Evolutionary conservation across 768 basidiomycete genomes (phyloP).

Genomic region (Leccinum olivaceopallidum): DNA sequence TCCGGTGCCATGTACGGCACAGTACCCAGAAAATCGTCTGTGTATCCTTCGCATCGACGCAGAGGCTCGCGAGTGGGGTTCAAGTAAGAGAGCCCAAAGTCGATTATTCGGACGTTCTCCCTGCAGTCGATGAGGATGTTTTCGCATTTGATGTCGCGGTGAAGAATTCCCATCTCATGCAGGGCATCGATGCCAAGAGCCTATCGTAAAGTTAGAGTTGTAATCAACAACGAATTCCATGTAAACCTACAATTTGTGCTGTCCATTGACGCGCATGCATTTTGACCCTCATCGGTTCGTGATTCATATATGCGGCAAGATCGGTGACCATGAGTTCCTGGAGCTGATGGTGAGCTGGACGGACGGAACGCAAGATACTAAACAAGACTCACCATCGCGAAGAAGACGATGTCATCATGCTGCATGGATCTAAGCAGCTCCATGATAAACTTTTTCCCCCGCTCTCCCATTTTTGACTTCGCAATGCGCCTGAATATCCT

Average conservation of each 20-base stretch:
- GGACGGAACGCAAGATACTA: neutral
- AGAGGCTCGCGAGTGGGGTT: conserved; percentile 13
- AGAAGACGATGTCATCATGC: conserved; percentile 30
- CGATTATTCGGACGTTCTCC: conserved; percentile 42
- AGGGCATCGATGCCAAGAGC: conserved; percentile 43
- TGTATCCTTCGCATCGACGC: conserved; percentile 13
- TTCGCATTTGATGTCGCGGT: conserved; percentile 70
- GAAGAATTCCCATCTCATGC: conserved; percentile 62
- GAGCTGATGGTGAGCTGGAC: neutral
- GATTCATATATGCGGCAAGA: conserved; percentile 31
- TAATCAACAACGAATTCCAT: neutral
- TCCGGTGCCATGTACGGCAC: conserved; percentile 43
- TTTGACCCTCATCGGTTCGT: conserved; percentile 23
- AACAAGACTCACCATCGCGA: conserved; percentile 40
- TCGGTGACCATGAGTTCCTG: conserved; percentile 45
- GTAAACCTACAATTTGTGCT: conserved; percentile 38
- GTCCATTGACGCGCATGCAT: conserved; percentile 39
- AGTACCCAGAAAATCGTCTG: conserved; percentile 36
- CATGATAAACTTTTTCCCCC: conserved; percentile 39
- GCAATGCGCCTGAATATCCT: conserved; percentile 37
- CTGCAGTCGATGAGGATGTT: conserved; percentile 58
- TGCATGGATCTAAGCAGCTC: conserved; percentile 39
- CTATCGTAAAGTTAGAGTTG: conserved; percentile 23
- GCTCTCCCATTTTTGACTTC: conserved; percentile 14
- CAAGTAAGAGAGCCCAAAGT: conserved; percentile 41